Percentiles rank a stretch among this genome's conserved stretches.
Conservation (phyloP, 768 basidiomycete species). For the Gymnopilus junonius region DNA sequence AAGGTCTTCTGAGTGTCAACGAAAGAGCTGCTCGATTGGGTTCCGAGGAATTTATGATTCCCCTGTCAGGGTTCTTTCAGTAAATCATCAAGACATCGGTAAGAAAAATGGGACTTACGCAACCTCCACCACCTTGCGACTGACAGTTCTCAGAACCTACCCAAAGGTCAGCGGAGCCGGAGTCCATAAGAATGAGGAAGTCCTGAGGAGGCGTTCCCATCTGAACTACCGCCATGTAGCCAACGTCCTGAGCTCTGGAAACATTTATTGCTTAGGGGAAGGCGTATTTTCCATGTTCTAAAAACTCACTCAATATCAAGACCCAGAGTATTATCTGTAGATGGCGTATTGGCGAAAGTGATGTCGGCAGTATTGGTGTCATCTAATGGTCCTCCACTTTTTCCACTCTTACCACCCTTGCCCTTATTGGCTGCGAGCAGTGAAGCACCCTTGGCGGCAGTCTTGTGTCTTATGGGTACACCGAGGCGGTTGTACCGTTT, state of each 20-base stretch:
- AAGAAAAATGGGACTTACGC: slow-evolving; percentile 33
- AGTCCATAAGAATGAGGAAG: slow-evolving; percentile 69
- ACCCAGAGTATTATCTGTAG: slow-evolving; percentile 59
- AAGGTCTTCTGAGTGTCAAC: slow-evolving; percentile 53
- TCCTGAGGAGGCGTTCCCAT: slow-evolving; percentile 67
- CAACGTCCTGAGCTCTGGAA: slow-evolving; percentile 47
- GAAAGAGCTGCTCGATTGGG: slow-evolving; percentile 66
- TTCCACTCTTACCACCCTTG: background rate
- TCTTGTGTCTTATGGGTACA: slow-evolving; percentile 17
- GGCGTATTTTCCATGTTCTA: background rate
- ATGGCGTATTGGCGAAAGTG: slow-evolving; percentile 41
- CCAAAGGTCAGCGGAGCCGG: slow-evolving; percentile 73
- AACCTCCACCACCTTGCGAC: slow-evolving; percentile 44
- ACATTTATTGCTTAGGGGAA: background rate
- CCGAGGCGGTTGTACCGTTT: slow-evolving; percentile 31
- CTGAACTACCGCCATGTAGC: slow-evolving; percentile 60
- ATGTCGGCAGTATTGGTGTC: slow-evolving; percentile 28
- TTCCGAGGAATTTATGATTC: slow-evolving; percentile 69
- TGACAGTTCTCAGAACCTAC: slow-evolving; percentile 60
- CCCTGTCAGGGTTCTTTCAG: slow-evolving; percentile 36
- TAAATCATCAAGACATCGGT: no score
- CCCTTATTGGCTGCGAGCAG: slow-evolving; percentile 9
- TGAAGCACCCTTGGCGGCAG: slow-evolving; percentile 5
- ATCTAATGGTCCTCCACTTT: background rate
- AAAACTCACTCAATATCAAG: slow-evolving; percentile 67